Evolutionary conservation across 2,329 filamentous ascomycete genomes (phyloP), one percentile per base, ranked within the genome.

Genomic region (Macrophomina pseudophaseolina): DNA sequence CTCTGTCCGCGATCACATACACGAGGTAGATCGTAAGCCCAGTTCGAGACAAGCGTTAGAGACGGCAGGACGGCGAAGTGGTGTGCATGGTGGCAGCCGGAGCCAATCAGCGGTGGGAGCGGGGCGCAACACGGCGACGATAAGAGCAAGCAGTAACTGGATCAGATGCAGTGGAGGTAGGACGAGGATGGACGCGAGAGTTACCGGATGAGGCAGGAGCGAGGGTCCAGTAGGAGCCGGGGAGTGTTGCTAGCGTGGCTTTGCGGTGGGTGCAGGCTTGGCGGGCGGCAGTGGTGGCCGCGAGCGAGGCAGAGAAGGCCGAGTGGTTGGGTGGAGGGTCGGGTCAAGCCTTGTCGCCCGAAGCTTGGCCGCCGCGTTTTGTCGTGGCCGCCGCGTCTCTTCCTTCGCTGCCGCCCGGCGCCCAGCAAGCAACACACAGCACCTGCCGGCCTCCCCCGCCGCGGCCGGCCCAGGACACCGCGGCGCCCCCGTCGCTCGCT

Each of bases 71-170:
- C n/a, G 28, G 28, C 30, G 28, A 44, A 28, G 58, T 18, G 44
- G 16, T 46, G 54, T 44, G 28, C 8, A 52, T 44, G 5, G 11
- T 11, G 12, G 44, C 4, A 28, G 16, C 2, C 16, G 42, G 42
- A 14, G 44, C 42, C 58, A 38, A 49, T 35, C 12, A 16, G 30
- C 9, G 30, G 40, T 6, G 2, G 5, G 18, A 9, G 8, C 7
- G 23, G 12, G 40, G 40, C 33, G 56, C 18, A 23, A 38, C n/a
- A 23, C 4, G 40, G 11, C 28, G 11, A 28, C 11, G 58, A 62
- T 62, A 62, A 62, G 58, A 28, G 32, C 58, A 62, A 42, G 42
- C 42, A 32, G 56, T 18, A 35, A 14, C n/a, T 46, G 56, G 56
- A 6, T 12, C 28, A 35, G 18, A n/a, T 7, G 16, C 2, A n/a